Base-by-base conservation (phyloP, 257 asterid species). In the Nicotiana paniculata region DNA sequence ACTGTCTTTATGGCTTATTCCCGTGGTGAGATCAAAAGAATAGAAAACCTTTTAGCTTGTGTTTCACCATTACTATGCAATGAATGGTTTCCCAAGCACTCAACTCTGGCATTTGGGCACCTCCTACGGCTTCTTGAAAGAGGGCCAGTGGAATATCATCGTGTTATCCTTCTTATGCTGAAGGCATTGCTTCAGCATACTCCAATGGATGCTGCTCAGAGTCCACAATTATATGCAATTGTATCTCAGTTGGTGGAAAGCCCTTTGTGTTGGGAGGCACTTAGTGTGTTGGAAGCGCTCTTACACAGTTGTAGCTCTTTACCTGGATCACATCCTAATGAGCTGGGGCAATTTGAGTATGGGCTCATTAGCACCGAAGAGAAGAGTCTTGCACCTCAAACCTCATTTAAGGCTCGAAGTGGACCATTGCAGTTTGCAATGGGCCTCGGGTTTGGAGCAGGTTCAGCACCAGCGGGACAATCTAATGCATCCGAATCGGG, bases 181-280 rank as follows among this genome's bases (percentile, higher is more conserved):
- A 96, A 96, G 86, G 99, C 99, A 17, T 81, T 96, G 81, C 99
- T 96, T 83, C 99, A 96, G 88, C 99, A 94, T 82, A 96, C 99
- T 21, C 95, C 98, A 7, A 96, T 94, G 84, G 98, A 96, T 81
- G 94, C 99, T 0, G 91, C 98, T 65, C 99, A 94, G 90, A 94
- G 98, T 77, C 99, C 99, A 18, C 99, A 96, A 72, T 93, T 96
- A 97, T 96, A 93, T 70, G 98, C 98, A 17, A 90, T 96, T 9
- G 99, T 96, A 48, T 96, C 99, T 48, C 99, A 93, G 85, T 92
- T 96, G 59, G 98, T 96, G 18, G 99, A 96, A 86, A 96, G 99
- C 80, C 93, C 99, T 13, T 84, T 96, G 72, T 93, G 98, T 90
- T 94, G 95, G 98, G 99, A 96, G 88, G 99, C 99, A 75, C 97